Base-by-base conservation (phyloP, 345 rosid species). In the Citrus hindsii region DNA sequence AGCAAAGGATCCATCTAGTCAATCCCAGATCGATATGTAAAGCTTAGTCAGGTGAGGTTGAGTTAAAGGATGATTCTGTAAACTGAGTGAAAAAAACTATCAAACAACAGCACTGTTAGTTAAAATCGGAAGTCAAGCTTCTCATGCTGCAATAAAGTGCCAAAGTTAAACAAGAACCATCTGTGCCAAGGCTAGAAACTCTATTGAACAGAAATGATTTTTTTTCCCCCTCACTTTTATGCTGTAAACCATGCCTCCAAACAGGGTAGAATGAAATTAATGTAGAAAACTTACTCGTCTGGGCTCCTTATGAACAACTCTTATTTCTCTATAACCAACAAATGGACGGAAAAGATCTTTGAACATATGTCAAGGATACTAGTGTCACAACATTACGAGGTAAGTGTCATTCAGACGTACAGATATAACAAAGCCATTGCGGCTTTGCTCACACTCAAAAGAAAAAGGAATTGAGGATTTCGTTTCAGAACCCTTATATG, bases 281-380 rank as follows among this genome's bases (percentile, higher is more conserved):
- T 80, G 76, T 35, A 63, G 76, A 56, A 78, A 62, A 84, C 89
- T 86, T 83, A 86, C 91, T 40, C n/a, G 82, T 77, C 89, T 85
- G 27, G 91, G 85, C 82, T 89, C 92, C 85, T 84, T 87, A 82
- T 86, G 90, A 76, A 89, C 62, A 56, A 90, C 88, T 85, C 80
- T 90, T 82, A 89, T 86, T 28, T 89, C 94, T 71, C 85, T 86
- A 82, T 85, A 89, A 76, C 94, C 92, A 19, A 83, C 64, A 82
- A 89, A 89, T 64, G 91, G 90, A 61, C 90, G 88, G 76, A 90
- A 90, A 71, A 88, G 85, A 82, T 90, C 94, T 90, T 69, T 46
- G 40, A 61, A 46, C 60, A 58, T 38, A 62, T 67, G 80, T 83
- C 67, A 84, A 83, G 85, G 85, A 77, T 46, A 48, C 37, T 65